These are phyloP conservation scores for Cymbopogon citratus DNA, from an alignment of 176 grass and related monocot species.

Conservation along the genomic window DNA sequence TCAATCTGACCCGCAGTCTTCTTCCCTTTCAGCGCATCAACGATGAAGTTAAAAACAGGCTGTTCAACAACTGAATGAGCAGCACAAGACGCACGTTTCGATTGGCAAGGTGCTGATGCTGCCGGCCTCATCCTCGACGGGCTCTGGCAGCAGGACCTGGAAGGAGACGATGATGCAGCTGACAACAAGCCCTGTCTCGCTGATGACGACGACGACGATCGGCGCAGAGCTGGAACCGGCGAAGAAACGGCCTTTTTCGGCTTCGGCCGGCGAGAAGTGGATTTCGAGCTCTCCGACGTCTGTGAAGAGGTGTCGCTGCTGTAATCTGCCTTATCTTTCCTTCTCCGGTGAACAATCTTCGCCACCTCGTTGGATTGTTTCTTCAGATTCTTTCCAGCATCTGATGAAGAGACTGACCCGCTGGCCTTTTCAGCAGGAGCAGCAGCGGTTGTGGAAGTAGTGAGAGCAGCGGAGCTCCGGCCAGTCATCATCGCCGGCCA, in stretches of 20 bases:
- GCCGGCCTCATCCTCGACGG: constrained; percentile 33
- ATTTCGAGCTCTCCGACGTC: constrained; percentile 16
- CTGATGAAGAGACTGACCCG: constrained; percentile 14
- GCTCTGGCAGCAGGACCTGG: constrained; percentile 26
- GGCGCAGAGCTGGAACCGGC: not conserved
- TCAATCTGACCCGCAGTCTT: constrained; percentile 50
- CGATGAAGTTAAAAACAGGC: constrained; percentile 30
- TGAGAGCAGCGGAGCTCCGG: constrained; percentile 7
- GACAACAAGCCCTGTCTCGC: constrained; percentile 21
- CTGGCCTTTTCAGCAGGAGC: constrained; percentile 22
- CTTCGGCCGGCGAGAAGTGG: not conserved
- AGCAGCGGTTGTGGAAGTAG: not conserved
- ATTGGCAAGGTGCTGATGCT: constrained; percentile 32
- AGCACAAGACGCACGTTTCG: constrained; percentile 19
- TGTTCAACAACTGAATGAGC: not conserved
- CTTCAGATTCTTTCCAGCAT: not conserved
- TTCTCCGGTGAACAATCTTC: constrained; percentile 17
- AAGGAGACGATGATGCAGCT: constrained; percentile 7
- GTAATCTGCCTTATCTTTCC: constrained; percentile 1
- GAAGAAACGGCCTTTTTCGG: not conserved
- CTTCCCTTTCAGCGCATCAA: constrained; percentile 47
- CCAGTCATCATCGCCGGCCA: constrained; percentile 45
- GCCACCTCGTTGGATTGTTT: constrained; percentile 2
- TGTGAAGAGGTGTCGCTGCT: constrained; percentile 33
- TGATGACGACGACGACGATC: constrained; percentile 22